Conservation (phyloP, 192 early-diverging fungal genomes). For the Backusella morwellensis region DNA sequence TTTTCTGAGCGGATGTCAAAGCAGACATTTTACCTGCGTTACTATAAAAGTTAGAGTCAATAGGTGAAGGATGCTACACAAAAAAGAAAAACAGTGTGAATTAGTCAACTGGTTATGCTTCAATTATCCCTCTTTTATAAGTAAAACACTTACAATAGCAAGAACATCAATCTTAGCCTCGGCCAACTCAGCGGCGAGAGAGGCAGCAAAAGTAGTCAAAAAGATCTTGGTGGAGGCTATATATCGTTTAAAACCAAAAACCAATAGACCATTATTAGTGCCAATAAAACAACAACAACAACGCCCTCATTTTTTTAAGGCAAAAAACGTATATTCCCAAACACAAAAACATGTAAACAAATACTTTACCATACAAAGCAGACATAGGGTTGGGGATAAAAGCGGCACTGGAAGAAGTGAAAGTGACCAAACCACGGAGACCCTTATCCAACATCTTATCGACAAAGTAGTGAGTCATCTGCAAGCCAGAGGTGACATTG, state of each 20-base stretch:
- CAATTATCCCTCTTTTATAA: neutral
- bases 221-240: constrained; percentile 52
- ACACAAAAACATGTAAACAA: neutral
- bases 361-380: constrained; percentile 40
- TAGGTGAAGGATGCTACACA: constrained; percentile 50
- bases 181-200: constrained; percentile 49
- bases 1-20: constrained; percentile 37
- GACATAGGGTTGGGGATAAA: constrained; percentile 54
- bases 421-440: constrained; percentile 44
- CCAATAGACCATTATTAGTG: neutral
- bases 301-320: neutral
- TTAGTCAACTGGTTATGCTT: neutral
- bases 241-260: neutral
- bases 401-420: constrained; percentile 53
- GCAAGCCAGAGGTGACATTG: constrained; percentile 49
- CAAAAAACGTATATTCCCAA: neutral
- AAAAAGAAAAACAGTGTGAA: neutral
- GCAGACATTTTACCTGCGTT: constrained; percentile 50
- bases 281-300: neutral
- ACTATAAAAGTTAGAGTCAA: constrained; percentile 55
- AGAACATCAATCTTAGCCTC: constrained; percentile 52
- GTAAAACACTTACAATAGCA: constrained; percentile 39
- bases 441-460: constrained; percentile 36
- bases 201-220: constrained; percentile 53
- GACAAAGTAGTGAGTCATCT: constrained; percentile 53